Evolutionary conservation across 176 grass and related monocot species (phyloP), one percentile per base, ranked within the genome.

Genomic region (Echinochloa phyllopogon): DNA sequence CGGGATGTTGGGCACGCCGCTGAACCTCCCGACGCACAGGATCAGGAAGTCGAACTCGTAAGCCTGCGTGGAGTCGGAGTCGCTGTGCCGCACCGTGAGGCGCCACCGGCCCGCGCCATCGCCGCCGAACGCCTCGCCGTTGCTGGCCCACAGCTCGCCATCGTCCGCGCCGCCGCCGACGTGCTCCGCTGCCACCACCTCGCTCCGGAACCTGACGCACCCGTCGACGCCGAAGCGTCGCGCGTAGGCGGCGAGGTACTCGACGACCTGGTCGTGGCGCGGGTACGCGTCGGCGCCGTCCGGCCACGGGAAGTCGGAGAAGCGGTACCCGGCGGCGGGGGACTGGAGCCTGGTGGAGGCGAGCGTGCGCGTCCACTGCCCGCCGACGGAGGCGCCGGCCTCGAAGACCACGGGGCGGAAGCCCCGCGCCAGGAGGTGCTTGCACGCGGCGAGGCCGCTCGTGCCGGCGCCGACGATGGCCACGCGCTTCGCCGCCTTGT

Each of bases 271-370:
- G 42, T 17, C 51, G 67, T 93, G 90, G 45, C 36, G 69, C 18
- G 92, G 92, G 78, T 50, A 85, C 7, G 6, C 10, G 36, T 93
- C 92, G 8, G 75, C 72, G 55, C 33, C 16, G 0, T 85, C 40
- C 1, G 95, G 92, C 95, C 95, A 98, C 11, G 95, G 92, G 81
- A 97, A 94, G 86, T 97, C 95, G 6, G 86, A 86, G 90, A 89
- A 84, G 81, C 76, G 81, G 84, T 91, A 94, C 0, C 10, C 47
- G 9, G 4, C 18, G 7, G 9, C 1, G 15, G 88, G 86, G 27
- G 92, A 65, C 90, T 97, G 95, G 40, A 97, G 86, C 20, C 73
- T 80, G 7, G 95, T 94, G 40, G 83, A 92, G 16, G 69, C 90
- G 6, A 87, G 80, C 25, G 88, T 94, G 84, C 45, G 86, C 11